A percentile compares a stretch with the other conserved stretches of the same genome.
Evolutionary conservation across 2,329 filamentous ascomycete species (phyloP).

Genomic region (Venturia asperata): DNA sequence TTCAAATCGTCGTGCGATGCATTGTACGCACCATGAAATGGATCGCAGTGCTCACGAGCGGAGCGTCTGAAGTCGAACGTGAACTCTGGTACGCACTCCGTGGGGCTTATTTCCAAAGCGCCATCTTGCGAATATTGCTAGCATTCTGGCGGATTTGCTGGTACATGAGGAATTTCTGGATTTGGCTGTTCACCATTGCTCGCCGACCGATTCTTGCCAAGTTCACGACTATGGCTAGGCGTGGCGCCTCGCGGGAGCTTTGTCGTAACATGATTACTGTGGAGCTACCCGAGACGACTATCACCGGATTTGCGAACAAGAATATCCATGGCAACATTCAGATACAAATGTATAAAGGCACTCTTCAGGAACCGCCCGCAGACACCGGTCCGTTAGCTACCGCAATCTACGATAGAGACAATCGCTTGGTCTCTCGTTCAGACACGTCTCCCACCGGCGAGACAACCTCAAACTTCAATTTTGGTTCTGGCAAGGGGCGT

Average conservation of each 20-base stretch:
- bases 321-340: conserved; percentile 10
- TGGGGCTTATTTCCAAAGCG: neutral
- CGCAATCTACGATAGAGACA: conserved; percentile 5
- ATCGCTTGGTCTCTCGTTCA: neutral
- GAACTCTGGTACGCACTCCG: conserved; percentile 2
- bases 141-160: conserved; percentile 11
- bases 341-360: neutral
- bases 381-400: neutral
- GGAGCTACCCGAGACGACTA: neutral
- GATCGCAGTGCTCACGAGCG: conserved; percentile 8
- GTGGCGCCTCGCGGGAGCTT: conserved; percentile 2
- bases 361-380: conserved; percentile 3
- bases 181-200: conserved; percentile 1
- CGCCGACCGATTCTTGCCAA: conserved; percentile 8
- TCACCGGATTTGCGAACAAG: conserved; percentile 1
- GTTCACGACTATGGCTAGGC: neutral
- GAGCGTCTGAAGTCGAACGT: conserved; percentile 12
- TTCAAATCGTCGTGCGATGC: neutral
- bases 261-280: conserved; percentile 9
- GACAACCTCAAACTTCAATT: neutral
- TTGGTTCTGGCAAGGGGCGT: neutral
- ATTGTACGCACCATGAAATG: conserved; percentile 1
- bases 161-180: conserved; percentile 9
- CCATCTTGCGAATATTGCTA: neutral
- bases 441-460: conserved; percentile 1